Evolutionary conservation across 1,284 basidiomycete genomes (phyloP).

Genomic region (Malassezia pachydermatis): DNA sequence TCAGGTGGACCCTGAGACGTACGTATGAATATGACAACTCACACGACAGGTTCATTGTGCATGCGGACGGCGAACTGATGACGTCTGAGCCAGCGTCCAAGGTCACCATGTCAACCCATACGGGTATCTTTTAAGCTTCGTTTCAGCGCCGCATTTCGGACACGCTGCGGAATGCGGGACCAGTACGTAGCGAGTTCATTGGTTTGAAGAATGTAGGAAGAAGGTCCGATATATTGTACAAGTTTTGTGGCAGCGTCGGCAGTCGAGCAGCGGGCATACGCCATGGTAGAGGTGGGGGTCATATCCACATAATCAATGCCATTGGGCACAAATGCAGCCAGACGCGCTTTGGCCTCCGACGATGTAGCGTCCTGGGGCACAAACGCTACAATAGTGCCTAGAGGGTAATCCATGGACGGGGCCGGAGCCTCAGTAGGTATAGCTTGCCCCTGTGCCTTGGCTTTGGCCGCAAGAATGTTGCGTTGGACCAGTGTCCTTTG

Average conservation of each 20-base stretch:
- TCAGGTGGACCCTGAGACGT: slow-evolving; percentile 77
- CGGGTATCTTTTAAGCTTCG: slow-evolving; percentile 11
- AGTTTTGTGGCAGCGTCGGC: background rate
- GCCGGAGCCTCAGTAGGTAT: background rate
- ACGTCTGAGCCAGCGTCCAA: slow-evolving; percentile 32
- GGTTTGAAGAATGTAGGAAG: background rate
- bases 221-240: background rate
- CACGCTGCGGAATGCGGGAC: slow-evolving; percentile 6
- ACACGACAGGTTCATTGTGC: slow-evolving; percentile 52
- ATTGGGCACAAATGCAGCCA: background rate
- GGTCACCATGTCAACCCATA: slow-evolving; percentile 31
- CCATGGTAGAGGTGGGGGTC: background rate
- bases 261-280: slow-evolving; percentile 11
- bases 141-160: slow-evolving; percentile 6
- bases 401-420: background rate
- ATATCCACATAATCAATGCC: slow-evolving; percentile 15
- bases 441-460: background rate
- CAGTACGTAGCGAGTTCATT: slow-evolving; percentile 8
- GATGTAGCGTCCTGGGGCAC: background rate
- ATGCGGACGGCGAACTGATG: slow-evolving; percentile 28
- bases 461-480: slow-evolving; percentile 1
- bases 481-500: slow-evolving; percentile 2
- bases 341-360: background rate
- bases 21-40: slow-evolving; percentile 1
- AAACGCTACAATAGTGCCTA: slow-evolving; percentile 3